Evolutionary conservation across 2,329 filamentous ascomycete species (phyloP).

Genomic region (Leptographium flavum): DNA sequence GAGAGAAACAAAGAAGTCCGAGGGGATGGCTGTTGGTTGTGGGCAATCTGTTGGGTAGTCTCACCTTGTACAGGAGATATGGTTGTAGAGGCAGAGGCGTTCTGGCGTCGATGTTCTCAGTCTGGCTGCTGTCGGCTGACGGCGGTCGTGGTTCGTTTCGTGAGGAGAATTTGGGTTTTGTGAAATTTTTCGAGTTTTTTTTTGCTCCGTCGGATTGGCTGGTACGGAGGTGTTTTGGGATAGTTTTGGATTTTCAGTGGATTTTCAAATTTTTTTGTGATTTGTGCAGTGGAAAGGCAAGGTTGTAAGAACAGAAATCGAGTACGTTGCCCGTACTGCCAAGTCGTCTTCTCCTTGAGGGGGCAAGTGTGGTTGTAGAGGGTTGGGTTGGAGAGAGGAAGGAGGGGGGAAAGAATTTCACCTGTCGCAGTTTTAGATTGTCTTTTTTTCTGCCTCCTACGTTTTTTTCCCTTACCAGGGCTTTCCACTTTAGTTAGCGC

Average conservation of each 20-base stretch:
- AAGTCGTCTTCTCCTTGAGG: conserved; percentile 14
- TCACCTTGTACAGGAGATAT: background rate
- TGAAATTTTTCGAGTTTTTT: conserved; percentile 3
- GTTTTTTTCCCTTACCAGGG: conserved; percentile 2
- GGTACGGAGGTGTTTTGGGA: conserved; percentile 7
- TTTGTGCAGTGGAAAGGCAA: conserved; percentile 34
- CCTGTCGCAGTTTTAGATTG: conserved; percentile 6
- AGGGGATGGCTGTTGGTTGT: background rate
- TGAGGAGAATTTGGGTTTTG: background rate
- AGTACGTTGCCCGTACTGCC: conserved; percentile 40
- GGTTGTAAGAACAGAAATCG: conserved; percentile 45
- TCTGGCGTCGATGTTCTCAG: background rate
- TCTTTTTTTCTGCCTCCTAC: conserved; percentile 2
- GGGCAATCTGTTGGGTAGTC: no score
- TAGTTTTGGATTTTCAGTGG: conserved; percentile 25
- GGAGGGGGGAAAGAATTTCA: conserved; percentile 9
- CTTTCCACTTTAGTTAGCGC: conserved; percentile 3
- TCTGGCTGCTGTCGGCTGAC: background rate
- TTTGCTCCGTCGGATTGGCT: conserved; percentile 9
- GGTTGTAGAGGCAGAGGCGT: background rate
- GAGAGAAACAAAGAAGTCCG: no score
- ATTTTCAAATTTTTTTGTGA: conserved; percentile 49
- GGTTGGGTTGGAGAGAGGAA: conserved; percentile 21
- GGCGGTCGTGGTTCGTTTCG: background rate
- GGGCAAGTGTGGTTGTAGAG: conserved; percentile 29